A percentile compares a stretch with the other conserved stretches of the same genome.
Evolutionary conservation across 2,329 filamentous ascomycete species (phyloP).

Genomic region (Calonectria naviculata): DNA sequence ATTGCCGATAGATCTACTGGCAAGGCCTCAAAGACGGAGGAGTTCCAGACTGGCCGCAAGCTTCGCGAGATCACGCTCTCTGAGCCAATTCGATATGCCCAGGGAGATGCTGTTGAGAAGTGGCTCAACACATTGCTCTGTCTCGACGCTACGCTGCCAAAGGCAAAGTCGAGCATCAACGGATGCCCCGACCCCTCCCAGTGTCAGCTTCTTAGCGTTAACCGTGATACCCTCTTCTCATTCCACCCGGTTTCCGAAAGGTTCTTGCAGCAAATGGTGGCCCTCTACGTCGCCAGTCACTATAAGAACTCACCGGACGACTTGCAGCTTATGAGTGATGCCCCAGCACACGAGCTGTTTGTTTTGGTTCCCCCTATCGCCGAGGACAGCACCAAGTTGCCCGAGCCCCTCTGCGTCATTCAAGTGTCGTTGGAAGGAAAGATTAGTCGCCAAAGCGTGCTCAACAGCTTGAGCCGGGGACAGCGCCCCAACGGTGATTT

Average conservation of each 20-base stretch:
- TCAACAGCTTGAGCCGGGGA: conserved; percentile 89
- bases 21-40: conserved; percentile 72
- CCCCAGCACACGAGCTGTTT: conserved; percentile 95
- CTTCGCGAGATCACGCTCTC: conserved; percentile 92
- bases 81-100: conserved; percentile 94
- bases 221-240: conserved; percentile 96
- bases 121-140: conserved; percentile 97
- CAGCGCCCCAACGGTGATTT: conserved; percentile 91
- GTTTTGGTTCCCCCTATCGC: conserved; percentile 90
- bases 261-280: conserved; percentile 98
- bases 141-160: conserved; percentile 90
- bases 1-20: conserved; percentile 85
- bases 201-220: conserved; percentile 93
- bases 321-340: conserved; percentile 98
- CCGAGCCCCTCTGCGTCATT: conserved; percentile 93
- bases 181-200: conserved; percentile 91
- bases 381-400: conserved; percentile 80
- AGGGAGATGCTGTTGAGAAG: conserved; percentile 91
- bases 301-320: conserved; percentile 99
- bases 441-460: conserved; percentile 92
- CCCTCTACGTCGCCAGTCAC: conserved; percentile 94
- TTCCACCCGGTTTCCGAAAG: conserved; percentile 98
- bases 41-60: conserved; percentile 76
- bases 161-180: conserved; percentile 75
- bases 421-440: conserved; percentile 95